Percentiles rank a stretch among this genome's conserved stretches.
These are phyloP conservation scores for Asterella californica DNA, from an alignment of 225 moss, liverwort and hornwort species.

Conservation along the genomic window DNA sequence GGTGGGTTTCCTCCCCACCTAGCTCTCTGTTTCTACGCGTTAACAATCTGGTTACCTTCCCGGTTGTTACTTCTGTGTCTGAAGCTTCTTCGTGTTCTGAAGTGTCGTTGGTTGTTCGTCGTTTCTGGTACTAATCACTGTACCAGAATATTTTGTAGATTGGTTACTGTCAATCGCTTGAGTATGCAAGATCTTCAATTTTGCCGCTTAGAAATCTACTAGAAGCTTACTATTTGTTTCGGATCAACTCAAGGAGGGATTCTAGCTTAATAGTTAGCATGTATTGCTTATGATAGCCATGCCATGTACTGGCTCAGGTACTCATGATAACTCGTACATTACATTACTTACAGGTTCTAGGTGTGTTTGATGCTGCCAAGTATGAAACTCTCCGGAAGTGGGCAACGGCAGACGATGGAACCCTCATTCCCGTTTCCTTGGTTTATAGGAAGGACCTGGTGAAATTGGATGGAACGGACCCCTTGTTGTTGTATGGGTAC, in stretches of 20 bases:
- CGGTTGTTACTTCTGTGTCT: neutral
- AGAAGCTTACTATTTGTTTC: no score
- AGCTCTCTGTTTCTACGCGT: neutral
- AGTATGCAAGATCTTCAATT: no score
- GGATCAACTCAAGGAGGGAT: no score
- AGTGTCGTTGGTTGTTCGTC: neutral
- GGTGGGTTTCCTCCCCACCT: slow-evolving; percentile 37
- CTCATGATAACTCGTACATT: neutral
- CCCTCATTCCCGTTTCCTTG: slow-evolving; percentile 76
- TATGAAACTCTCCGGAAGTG: slow-evolving; percentile 75
- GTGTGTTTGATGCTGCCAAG: slow-evolving; percentile 64
- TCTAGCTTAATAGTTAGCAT: no score
- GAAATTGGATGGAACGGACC: slow-evolving; percentile 82
- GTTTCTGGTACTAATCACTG: no score
- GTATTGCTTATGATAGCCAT: neutral
- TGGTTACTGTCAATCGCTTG: neutral
- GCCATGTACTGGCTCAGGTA: neutral
- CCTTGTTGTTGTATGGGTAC: slow-evolving; percentile 81
- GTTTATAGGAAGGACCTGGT: slow-evolving; percentile 79
- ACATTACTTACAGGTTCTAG: slow-evolving; percentile 54
- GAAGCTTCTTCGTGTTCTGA: neutral
- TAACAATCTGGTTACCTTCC: neutral
- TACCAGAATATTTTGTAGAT: no score
- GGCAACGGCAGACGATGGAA: slow-evolving; percentile 82
- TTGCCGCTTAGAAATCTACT: no score